Percentiles rank a stretch among this genome's conserved stretches.
These are phyloP conservation scores for Coemansia asiatica DNA, from an alignment of 192 early-diverging fungal genomes.

Conservation along the genomic window DNA sequence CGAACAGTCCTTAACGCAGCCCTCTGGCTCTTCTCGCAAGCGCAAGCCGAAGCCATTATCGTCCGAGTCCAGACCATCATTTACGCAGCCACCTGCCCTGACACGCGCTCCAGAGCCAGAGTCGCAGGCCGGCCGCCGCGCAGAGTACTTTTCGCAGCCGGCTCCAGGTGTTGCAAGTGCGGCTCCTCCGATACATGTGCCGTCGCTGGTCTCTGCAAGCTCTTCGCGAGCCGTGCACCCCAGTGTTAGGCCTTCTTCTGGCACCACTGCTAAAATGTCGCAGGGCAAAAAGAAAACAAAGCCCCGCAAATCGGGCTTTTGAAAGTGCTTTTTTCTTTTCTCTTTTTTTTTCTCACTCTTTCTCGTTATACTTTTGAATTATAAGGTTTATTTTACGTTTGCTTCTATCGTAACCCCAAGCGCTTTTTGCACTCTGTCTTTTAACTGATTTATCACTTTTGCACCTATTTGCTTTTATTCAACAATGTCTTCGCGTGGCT, in stretches of 20 bases:
- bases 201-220: too few relatives aligned
- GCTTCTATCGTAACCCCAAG: too few relatives aligned
- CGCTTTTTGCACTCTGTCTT: background rate
- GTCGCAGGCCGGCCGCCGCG: background rate
- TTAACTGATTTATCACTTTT: background rate
- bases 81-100: background rate
- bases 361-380: too few relatives aligned
- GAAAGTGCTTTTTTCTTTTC: conserved; percentile 5
- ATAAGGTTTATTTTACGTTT: background rate
- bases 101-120: background rate
- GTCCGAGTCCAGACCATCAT: too few relatives aligned
- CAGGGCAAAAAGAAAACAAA: conserved; percentile 34
- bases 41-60: too few relatives aligned
- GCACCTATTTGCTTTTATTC: background rate
- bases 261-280: background rate
- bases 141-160: conserved; percentile 1
- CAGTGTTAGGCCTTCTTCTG: too few relatives aligned
- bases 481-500: conserved; percentile 40
- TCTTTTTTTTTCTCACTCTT: background rate
- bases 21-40: too few relatives aligned
- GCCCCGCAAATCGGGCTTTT: conserved; percentile 38
- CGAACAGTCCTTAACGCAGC: too few relatives aligned
- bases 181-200: background rate
- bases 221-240: too few relatives aligned
- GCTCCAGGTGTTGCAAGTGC: background rate